Evolutionary conservation across 2,329 filamentous ascomycete species (phyloP).

Genomic region (Paraphoma sp.): DNA sequence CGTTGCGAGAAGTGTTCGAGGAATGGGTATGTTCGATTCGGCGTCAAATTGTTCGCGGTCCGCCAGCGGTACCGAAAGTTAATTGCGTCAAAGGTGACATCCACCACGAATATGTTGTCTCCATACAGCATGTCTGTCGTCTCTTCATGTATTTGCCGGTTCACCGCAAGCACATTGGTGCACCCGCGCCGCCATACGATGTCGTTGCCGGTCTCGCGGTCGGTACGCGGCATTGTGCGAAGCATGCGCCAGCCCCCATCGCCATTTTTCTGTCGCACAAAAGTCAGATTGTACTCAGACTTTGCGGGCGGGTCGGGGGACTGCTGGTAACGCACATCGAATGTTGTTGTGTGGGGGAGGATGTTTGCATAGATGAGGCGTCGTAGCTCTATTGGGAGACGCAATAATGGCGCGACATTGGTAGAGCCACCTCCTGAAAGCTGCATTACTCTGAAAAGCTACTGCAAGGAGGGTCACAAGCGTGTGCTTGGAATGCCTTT

Average conservation of each 20-base stretch:
- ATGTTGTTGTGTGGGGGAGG: conserved; percentile 49
- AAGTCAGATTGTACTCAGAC: conserved; percentile 39
- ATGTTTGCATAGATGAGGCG: conserved; percentile 51
- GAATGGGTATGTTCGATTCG: conserved; percentile 49
- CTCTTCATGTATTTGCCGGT: conserved; percentile 54
- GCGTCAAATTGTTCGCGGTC: conserved; percentile 51
- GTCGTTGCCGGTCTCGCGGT: conserved; percentile 39
- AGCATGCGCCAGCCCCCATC: conserved; percentile 39
- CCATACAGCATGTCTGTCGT: conserved; percentile 55
- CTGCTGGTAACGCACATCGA: conserved; percentile 25
- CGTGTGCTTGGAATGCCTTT: too few relatives aligned
- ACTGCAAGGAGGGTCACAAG: background rate
- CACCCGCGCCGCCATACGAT: conserved; percentile 54
- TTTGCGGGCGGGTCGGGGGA: conserved; percentile 17
- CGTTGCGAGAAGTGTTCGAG: conserved; percentile 50
- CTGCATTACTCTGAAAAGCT: background rate
- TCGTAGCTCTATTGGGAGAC: conserved; percentile 54
- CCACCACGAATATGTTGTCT: conserved; percentile 53
- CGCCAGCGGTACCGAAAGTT: conserved; percentile 54
- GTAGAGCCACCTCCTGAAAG: background rate
- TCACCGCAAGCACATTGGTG: conserved; percentile 49
- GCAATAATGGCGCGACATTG: conserved; percentile 35
- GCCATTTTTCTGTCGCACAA: conserved; percentile 31
- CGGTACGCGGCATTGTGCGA: conserved; percentile 23
- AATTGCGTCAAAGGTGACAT: conserved; percentile 53